These are phyloP conservation scores for Taxawa tesnikishii DNA, from an alignment of 2,329 filamentous ascomycete genomes.

Conservation along the genomic window DNA sequence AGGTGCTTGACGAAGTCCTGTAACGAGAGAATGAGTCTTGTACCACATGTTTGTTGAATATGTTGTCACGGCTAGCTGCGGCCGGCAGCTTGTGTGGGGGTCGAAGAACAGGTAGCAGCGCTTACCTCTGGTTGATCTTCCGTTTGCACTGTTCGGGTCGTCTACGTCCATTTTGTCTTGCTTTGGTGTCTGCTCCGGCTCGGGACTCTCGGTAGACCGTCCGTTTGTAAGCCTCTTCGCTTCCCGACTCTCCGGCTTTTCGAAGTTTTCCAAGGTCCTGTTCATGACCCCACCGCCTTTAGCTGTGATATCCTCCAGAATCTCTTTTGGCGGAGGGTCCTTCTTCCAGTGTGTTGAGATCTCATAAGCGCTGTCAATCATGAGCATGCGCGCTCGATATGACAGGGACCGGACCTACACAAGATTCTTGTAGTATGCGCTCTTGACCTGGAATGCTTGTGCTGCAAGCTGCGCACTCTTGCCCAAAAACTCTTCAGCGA, in stretches of 20 bases:
- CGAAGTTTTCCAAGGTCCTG: slow-evolving; percentile 67
- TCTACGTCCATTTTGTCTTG: slow-evolving; percentile 38
- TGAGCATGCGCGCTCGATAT: too few relatives aligned
- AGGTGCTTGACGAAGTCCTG: slow-evolving; percentile 69
- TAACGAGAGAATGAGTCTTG: slow-evolving; percentile 30
- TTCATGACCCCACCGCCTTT: slow-evolving; percentile 71
- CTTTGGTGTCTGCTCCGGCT: slow-evolving; percentile 37
- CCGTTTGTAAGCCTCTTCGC: slow-evolving; percentile 37
- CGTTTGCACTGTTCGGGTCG: slow-evolving; percentile 29
- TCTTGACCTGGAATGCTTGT: slow-evolving; percentile 77
- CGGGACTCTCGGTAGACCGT: slow-evolving; percentile 40
- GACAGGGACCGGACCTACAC: slow-evolving; percentile 39
- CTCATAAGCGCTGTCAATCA: slow-evolving; percentile 65
- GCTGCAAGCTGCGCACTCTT: slow-evolving; percentile 64
- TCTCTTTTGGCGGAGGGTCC: slow-evolving; percentile 77
- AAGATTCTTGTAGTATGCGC: slow-evolving; percentile 80
- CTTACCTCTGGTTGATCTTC: slow-evolving; percentile 20
- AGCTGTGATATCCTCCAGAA: slow-evolving; percentile 67
- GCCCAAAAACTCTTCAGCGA: slow-evolving; percentile 65
- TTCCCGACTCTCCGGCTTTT: slow-evolving; percentile 34
- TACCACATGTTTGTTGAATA: too few relatives aligned
- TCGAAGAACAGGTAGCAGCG: too few relatives aligned
- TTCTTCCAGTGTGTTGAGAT: slow-evolving; percentile 65
- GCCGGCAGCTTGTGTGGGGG: background rate
- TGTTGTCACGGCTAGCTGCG: too few relatives aligned